A percentile compares a stretch with the other conserved stretches of the same genome.
These are phyloP conservation scores for Cryptosporidium meleagridis DNA, from an alignment of 169 alveolate species.

Conservation along the genomic window DNA sequence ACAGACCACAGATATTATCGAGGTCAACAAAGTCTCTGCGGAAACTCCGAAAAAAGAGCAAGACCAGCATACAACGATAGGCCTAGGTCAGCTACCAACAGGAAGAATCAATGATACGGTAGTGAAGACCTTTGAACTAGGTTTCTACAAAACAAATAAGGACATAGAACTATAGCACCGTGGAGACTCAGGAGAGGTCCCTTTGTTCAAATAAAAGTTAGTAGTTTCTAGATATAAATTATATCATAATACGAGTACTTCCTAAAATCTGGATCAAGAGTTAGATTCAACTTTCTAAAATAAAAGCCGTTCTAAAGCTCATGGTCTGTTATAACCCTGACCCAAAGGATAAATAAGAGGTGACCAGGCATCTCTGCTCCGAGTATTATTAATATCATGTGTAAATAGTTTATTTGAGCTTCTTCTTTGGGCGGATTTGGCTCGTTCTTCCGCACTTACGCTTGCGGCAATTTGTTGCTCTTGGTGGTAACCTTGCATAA, in stretches of 20 bases:
- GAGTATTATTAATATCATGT: not conserved
- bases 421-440: slow-evolving; percentile 99
- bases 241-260: not conserved
- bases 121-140: not conserved
- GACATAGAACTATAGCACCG: not conserved
- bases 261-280: not conserved
- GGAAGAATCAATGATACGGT: not conserved
- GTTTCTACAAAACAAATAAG: not conserved
- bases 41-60: not conserved
- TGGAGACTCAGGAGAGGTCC: not conserved
- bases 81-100: not conserved
- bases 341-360: not conserved
- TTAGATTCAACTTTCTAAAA: not conserved
- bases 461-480: slow-evolving; percentile 99
- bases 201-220: not conserved
- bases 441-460: slow-evolving; percentile 99
- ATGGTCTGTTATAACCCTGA: not conserved
- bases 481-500: slow-evolving; percentile 99
- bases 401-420: slow-evolving; percentile 89
- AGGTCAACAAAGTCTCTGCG: not conserved
- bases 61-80: not conserved
- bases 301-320: not conserved
- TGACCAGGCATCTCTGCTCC: not conserved
- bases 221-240: slow-evolving; percentile 15
- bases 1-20: not conserved